Base-by-base conservation (phyloP, 306 rosid genomes). In the Acacia crassicarpa region DNA sequence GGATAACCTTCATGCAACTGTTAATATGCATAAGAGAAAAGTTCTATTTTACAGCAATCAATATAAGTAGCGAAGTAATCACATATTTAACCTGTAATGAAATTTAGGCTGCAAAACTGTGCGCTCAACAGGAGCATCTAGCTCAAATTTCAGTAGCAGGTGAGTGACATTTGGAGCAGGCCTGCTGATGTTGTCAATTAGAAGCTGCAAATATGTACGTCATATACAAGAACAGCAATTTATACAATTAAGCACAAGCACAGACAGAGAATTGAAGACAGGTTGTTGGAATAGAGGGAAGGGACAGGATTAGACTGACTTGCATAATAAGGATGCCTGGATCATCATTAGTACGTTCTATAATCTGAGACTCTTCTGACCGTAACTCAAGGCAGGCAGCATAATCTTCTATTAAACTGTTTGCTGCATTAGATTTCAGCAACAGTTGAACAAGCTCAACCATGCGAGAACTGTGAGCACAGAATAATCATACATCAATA, bases 1-100 rank as follows among this genome's bases (percentile, higher is more conserved):
- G 97, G 86, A 93, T 83, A 86, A 95, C 91, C 90, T 93, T 95
- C 92, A 95, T 86, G 91, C 99, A 95, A 86, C 99, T 95, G 92
- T 85, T 84, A 63, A 85, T 44, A 82, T 68, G 80, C 72, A 76
- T 63, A 65, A 77, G 81, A 53, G 62, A 70, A 58, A 40, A 74
- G 56, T 23, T 85, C 69, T 67, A 74, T 35, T 80, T 73, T 75
- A 75, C 58, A 48, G 77, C 72, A 67, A 35, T 25, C 43, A 63
- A 33, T 66, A 83, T 27, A 72, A 75, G 40, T 51, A 83, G 72
- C 48, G 81, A 63, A 59, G 8, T 46, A 12, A 61, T 20, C 73
- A 72, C 38, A 80, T 77, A 67, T 74, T 76, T 79, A 75, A 95
- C 99, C 99, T 95, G 91, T 91, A 95, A 86, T 93, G 95, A 87